Evolutionary conservation across 768 basidiomycete species (phyloP).

Genomic region (Mycena rebaudengoi): DNA sequence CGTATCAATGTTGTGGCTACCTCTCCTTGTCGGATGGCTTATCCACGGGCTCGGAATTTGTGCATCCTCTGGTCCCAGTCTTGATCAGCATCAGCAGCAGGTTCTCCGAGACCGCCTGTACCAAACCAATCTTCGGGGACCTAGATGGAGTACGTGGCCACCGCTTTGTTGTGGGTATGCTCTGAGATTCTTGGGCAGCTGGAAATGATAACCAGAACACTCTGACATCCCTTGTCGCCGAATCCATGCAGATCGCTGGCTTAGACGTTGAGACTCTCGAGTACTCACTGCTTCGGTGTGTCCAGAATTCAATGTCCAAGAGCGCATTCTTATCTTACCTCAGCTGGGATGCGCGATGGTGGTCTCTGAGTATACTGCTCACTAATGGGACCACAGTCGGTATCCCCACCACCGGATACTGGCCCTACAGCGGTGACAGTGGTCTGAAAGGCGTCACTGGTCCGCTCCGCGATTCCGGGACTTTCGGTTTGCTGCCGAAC

Average conservation of each 20-base stretch:
- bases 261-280: slow-evolving; percentile 34
- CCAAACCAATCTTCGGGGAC: slow-evolving; percentile 41
- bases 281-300: slow-evolving; percentile 35
- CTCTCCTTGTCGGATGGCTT: neutral
- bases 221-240: slow-evolving; percentile 32
- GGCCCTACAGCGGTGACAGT: slow-evolving; percentile 41
- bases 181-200: slow-evolving; percentile 22
- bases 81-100: slow-evolving; percentile 32
- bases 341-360: slow-evolving; percentile 45
- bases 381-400: slow-evolving; percentile 37
- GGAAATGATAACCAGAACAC: slow-evolving; percentile 43
- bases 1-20: slow-evolving; percentile 18
- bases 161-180: neutral
- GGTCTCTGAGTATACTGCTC: slow-evolving; percentile 39
- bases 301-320: neutral
- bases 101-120: slow-evolving; percentile 36
- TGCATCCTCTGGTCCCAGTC: slow-evolving; percentile 4
- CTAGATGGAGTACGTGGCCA: slow-evolving; percentile 42
- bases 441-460: slow-evolving; percentile 35
- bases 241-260: slow-evolving; percentile 33
- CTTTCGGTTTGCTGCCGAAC: slow-evolving; percentile 30
- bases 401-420: slow-evolving; percentile 41
- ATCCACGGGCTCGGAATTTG: neutral
- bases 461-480: slow-evolving; percentile 36
- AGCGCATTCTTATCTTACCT: neutral